Conservation (phyloP, 2,329 filamentous ascomycete genomes). For the Boeremia lycopersici region DNA sequence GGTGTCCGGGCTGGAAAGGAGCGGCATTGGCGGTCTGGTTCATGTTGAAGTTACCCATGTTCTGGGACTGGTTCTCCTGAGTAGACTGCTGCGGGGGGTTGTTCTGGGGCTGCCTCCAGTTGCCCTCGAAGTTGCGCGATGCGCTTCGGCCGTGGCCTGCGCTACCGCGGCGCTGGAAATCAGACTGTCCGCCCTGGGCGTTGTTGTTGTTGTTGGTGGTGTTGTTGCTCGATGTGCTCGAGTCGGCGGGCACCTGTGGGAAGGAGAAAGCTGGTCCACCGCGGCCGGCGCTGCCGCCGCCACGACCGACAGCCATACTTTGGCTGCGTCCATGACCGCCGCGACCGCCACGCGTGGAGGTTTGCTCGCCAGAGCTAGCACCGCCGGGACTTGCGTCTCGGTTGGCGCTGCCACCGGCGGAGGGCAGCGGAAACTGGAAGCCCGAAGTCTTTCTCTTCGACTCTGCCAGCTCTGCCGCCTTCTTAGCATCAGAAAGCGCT, state of each 20-base stretch:
- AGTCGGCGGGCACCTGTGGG: constrained; percentile 61
- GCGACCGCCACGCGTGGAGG: constrained; percentile 49
- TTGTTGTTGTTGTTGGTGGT: constrained; percentile 47
- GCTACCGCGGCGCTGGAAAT: constrained; percentile 78
- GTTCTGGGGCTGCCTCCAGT: constrained; percentile 86
- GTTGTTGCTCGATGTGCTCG: constrained; percentile 46
- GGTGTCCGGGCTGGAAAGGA: constrained; percentile 91
- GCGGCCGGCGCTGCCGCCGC: constrained; percentile 65
- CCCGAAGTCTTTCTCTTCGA: constrained; percentile 93
- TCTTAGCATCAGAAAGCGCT: constrained; percentile 93
- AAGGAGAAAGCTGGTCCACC: constrained; percentile 77
- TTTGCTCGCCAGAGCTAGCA: constrained; percentile 36
- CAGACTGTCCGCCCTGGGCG: constrained; percentile 55
- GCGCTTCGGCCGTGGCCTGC: constrained; percentile 79
- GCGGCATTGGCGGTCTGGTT: constrained; percentile 72
- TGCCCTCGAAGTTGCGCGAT: constrained; percentile 95
- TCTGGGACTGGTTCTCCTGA: constrained; percentile 52
- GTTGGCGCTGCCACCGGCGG: constrained; percentile 63
- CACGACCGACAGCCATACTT: constrained; percentile 80
- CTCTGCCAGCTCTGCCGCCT: constrained; percentile 94
- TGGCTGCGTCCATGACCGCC: constrained; percentile 78
- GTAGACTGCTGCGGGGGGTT: constrained; percentile 58
- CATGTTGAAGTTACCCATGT: constrained; percentile 69
- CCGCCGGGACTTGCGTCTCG: constrained; percentile 63
- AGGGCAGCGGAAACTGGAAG: constrained; percentile 90